Evolutionary conservation across 2,329 filamentous ascomycete species (phyloP), one percentile per base, ranked within the genome.

Genomic region (Neopestalotiopsis sp.): DNA sequence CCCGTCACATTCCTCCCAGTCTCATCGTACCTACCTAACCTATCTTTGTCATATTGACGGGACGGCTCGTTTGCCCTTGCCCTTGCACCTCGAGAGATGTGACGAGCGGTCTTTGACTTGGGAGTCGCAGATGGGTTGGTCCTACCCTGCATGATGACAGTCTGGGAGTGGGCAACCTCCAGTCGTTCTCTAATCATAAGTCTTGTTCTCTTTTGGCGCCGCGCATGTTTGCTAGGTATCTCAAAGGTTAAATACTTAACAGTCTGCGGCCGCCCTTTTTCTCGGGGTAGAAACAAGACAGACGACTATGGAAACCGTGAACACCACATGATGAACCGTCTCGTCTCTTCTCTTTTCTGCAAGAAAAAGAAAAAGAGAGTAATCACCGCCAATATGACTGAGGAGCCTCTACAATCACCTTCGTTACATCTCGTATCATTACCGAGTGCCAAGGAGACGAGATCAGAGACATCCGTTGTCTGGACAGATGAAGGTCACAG

Each of bases 151-250:
- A 38, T 38, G 34, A 38, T 28, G 24, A 4, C 24, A 28, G 24
- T 28, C 24, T 28, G 24, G 24, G 24, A 28, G 24, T 28, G 24
- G 24, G 24, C 24, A 28, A 28, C 24, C 24, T 28, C 24, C 24
- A 28, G 24, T 28, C 24, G 24, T 28, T 28, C 24, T 38, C 10
- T 38, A 10, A 10, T 10, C 34, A 38, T 28, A 38, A 38, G 34
- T 38, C 34, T 38, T 38, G 6, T 38, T 38, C 10, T 38, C 10
- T 38, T 38, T 38, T 53, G 45, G 45, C 17, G 45, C 45, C n/a
- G 6, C n/a, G 45, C n/a, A 53, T 53, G 20, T 53, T 53, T 80
- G 59, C 49, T 13, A 28, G 24, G 24, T 28, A 56, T 38, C 24
- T 24, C 24, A 45, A 38, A 65, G 30, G 42, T 32, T 75, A 58